phyloP scores from a whole-genome alignment of 306 rosid species.

The Hylodesmum podocarpum region DNA sequence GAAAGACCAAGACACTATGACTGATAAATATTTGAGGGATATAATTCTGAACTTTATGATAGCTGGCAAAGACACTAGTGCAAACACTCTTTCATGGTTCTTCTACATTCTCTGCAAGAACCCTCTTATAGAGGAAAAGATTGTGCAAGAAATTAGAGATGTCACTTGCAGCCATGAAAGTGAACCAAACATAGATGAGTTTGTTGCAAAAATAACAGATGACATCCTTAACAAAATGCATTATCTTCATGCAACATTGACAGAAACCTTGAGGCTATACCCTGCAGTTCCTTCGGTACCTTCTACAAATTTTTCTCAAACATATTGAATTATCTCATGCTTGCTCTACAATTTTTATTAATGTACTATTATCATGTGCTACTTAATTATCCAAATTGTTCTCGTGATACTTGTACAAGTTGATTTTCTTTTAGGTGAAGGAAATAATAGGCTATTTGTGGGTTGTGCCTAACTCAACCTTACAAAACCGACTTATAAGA shows the following conservation, averaged over 20 bases:
- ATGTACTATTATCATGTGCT: neutral
- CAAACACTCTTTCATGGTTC: conserved; percentile 79
- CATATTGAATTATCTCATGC: neutral
- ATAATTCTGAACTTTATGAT: conserved; percentile 67
- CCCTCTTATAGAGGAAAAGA: conserved; percentile 66
- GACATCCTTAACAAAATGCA: conserved; percentile 66
- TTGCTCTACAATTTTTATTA: neutral
- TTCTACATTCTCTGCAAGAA: conserved; percentile 75
- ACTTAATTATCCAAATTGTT: neutral
- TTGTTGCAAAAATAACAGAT: conserved; percentile 50
- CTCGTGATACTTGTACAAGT: neutral
- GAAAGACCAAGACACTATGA: conserved; percentile 55
- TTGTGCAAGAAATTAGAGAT: conserved; percentile 66
- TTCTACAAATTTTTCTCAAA: neutral
- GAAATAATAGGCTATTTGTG: too few relatives aligned
- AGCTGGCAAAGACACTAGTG: conserved; percentile 80
- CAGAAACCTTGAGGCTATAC: conserved; percentile 82
- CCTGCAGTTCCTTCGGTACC: conserved; percentile 68
- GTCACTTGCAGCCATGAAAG: conserved; percentile 36
- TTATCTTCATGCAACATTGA: conserved; percentile 75
- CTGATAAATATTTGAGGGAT: conserved; percentile 63
- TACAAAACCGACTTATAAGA: too few relatives aligned
- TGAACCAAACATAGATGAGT: conserved; percentile 43
- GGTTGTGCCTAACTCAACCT: too few relatives aligned
- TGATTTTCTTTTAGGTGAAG: too few relatives aligned